Evolutionary conservation across 495 filamentous ascomycete genomes (phyloP).

Genomic region (Entonaema liquescens): DNA sequence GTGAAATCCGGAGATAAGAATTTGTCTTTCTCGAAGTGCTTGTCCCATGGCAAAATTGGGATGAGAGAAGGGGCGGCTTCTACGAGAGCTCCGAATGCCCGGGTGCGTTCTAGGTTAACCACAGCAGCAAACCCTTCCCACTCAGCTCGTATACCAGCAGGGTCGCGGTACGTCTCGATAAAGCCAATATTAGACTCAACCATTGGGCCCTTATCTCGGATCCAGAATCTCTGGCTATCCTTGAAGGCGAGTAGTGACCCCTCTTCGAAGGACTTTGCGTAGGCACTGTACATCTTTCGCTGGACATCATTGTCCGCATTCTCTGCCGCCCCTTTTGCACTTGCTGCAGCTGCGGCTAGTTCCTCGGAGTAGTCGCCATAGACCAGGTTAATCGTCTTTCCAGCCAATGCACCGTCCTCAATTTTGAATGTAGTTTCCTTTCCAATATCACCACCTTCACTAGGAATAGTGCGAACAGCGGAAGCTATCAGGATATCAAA

Average conservation of each 20-base stretch:
- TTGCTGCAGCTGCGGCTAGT: constrained; percentile 79
- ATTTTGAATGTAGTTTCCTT: constrained; percentile 72
- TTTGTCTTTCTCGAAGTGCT: constrained; percentile 92
- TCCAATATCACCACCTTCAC: constrained; percentile 72
- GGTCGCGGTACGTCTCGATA: constrained; percentile 95
- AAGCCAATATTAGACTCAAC: constrained; percentile 95
- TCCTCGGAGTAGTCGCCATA: constrained; percentile 85
- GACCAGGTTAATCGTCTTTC: constrained; percentile 73
- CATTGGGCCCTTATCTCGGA: constrained; percentile 86
- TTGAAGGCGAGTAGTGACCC: constrained; percentile 91
- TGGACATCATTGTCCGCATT: constrained; percentile 87
- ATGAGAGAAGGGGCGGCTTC: constrained; percentile 82
- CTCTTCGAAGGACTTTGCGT: constrained; percentile 82
- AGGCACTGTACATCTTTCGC: constrained; percentile 81
- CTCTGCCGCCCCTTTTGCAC: constrained; percentile 74
- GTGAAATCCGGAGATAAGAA: constrained; percentile 97
- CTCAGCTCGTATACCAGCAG: constrained; percentile 90
- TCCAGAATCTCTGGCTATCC: constrained; percentile 90
- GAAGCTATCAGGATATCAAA: constrained; percentile 90
- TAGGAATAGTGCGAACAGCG: constrained; percentile 58
- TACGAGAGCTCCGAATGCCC: constrained; percentile 88
- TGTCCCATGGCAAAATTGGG: constrained; percentile 84
- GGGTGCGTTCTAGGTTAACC: constrained; percentile 82
- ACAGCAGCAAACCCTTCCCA: constrained; percentile 94
- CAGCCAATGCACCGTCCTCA: constrained; percentile 67